Evolutionary conservation across 208 protist genomes (phyloP).

Genomic region (Crithidia expoeki): DNA sequence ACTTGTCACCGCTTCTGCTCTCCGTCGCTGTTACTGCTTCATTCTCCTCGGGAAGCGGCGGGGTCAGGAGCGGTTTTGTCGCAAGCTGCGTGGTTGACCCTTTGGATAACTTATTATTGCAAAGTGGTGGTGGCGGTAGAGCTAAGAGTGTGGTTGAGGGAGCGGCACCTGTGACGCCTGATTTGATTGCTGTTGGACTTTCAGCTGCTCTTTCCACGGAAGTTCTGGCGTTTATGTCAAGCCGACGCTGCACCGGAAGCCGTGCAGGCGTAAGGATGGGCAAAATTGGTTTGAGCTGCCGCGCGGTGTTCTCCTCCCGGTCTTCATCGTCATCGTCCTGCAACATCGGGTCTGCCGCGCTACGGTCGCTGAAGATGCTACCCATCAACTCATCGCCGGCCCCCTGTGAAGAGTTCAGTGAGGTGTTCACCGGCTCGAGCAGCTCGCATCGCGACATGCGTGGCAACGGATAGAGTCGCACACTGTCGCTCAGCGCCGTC

Average conservation of each 20-base stretch:
- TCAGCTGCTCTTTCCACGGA: not conserved
- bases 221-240: not conserved
- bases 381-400: not conserved
- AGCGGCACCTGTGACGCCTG: no score
- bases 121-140: no score
- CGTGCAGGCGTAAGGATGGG: not conserved
- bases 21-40: not conserved
- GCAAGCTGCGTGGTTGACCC: not conserved
- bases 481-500: constrained; percentile 27
- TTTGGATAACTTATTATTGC: no score
- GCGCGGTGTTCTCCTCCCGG: not conserved
- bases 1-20: not conserved
- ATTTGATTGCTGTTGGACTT: no score
- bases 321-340: not conserved
- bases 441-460: not conserved
- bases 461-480: constrained; percentile 18
- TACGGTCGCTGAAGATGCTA: constrained; percentile 1
- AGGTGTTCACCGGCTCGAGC: not conserved
- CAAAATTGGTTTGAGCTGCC: not conserved
- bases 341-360: not conserved
- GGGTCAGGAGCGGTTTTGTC: not conserved
- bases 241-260: not conserved
- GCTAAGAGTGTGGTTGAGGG: no score
- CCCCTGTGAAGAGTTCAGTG: not conserved
- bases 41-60: not conserved